These are phyloP conservation scores for Emmonsiellopsis sp. DNA, from an alignment of 2,329 filamentous ascomycete species.

Conservation along the genomic window DNA sequence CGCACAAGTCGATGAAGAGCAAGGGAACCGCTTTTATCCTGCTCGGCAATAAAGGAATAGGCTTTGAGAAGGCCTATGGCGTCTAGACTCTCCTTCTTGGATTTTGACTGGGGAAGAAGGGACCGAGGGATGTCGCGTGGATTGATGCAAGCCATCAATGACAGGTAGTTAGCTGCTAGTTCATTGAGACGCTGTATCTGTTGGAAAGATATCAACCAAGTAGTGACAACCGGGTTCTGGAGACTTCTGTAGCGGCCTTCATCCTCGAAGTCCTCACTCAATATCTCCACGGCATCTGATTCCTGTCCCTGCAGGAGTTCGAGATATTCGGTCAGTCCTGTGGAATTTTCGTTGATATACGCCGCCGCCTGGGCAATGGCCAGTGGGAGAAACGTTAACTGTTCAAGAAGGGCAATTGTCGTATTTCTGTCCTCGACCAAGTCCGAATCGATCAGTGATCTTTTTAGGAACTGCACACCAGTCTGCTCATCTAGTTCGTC, in stretches of 20 bases:
- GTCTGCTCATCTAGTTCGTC: background rate
- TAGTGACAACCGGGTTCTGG: constrained; percentile 25
- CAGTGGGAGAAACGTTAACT: background rate
- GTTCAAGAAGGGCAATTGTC: background rate
- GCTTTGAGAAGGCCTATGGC: constrained; percentile 23
- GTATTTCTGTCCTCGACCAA: background rate
- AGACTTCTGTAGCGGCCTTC: constrained; percentile 18
- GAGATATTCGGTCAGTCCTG: background rate
- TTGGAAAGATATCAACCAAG: constrained; percentile 29
- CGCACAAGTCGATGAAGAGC: constrained; percentile 26
- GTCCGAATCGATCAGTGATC: background rate
- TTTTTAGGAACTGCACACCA: background rate
- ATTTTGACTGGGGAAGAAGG: constrained; percentile 18
- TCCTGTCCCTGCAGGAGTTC: background rate
- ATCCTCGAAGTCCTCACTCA: constrained; percentile 25
- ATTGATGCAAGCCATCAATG: constrained; percentile 25
- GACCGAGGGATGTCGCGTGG: constrained; percentile 22
- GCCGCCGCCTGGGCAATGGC: background rate
- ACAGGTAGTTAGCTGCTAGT: constrained; percentile 26
- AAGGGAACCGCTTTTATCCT: constrained; percentile 7
- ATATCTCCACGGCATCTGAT: constrained; percentile 18
- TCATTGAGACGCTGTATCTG: constrained; percentile 21
- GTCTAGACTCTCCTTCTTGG: constrained; percentile 14
- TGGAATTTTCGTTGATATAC: background rate
- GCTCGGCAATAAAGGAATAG: constrained; percentile 23